Base-by-base conservation (phyloP, 1,284 basidiomycete genomes). In the Ganoderma leucocontextum region DNA sequence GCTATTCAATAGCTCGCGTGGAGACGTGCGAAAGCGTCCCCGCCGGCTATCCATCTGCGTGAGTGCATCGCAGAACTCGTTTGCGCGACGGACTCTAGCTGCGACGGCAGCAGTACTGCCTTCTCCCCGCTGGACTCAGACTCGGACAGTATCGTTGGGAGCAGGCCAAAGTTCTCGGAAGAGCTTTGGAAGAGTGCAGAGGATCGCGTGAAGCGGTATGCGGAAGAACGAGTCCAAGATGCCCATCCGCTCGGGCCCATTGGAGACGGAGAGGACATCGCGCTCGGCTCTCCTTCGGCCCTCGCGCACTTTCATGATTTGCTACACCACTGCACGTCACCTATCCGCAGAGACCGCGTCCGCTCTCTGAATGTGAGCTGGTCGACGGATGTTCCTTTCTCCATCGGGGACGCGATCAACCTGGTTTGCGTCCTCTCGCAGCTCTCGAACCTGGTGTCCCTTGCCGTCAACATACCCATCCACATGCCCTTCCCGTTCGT, bases 401-500 rank as follows among this genome's bases (percentile, higher is more conserved):
- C 47, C 22, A 49, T 49, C 22, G 10, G 25, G 47, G 47, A 49
- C 22, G 47, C 47, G 12, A 49, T 49, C 47, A 49, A 49, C 22
- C 10, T 49, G 47, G 22, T 49, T 22, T 49, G 47, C 10, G 47
- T 49, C 47, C 47, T 49, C 3, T 49, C 47, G 9, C 47, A 49
- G 47, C 47, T 49, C 22, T 25, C 47, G 22, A 49, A 49, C 47
- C 47, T 49, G 7, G 22, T 49, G 22, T 25, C 47, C 4, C 47
- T 49, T 4, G 25, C 47, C 9, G 13, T 49, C n/a, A 49, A 25
- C 22, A 22, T 49, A 9, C 47, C 47, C 4, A 49, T 49, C 1
- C 47, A 49, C 10, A 49, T 49, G 47, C 47, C 47, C 22, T 49
- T 49, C 47, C 47, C 47, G 2, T 49, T 49, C 47, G 47, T 49